phyloP scores from a whole-genome alignment of 2,329 filamentous ascomycete species.

The Lecanicillium sp. region DNA sequence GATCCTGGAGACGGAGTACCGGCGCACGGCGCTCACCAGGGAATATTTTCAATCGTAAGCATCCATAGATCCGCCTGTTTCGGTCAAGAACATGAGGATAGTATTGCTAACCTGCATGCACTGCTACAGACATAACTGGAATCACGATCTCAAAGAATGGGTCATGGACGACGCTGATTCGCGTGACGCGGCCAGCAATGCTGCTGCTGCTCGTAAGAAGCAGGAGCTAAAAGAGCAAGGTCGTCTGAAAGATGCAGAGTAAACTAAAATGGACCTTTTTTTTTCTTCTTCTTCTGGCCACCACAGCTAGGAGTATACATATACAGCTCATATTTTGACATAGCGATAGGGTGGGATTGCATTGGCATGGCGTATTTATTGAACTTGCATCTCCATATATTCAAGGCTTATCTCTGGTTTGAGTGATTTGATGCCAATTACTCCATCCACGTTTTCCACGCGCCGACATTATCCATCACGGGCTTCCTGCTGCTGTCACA shows the following conservation, averaged over 20 bases:
- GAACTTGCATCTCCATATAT: no score
- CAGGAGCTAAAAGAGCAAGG: constrained; percentile 7
- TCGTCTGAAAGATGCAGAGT: background rate
- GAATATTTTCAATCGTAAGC: constrained; percentile 59
- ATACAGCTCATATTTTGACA: no score
- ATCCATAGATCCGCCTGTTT: constrained; percentile 8
- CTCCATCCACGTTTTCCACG: constrained; percentile 22
- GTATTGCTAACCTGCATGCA: background rate
- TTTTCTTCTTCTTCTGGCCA: no score
- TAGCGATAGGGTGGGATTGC: no score
- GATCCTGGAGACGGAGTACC: constrained; percentile 61
- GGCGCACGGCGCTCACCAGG: constrained; percentile 50
- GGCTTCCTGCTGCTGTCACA: background rate
- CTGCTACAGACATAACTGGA: constrained; percentile 55
- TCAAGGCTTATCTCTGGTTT: no score
- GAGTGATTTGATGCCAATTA: no score
- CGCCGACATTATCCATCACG: background rate
- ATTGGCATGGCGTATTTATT: no score
- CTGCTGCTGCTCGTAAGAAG: constrained; percentile 8
- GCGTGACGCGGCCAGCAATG: constrained; percentile 19
- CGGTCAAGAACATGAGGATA: background rate
- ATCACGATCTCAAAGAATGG: constrained; percentile 54
- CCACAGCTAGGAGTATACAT: no score
- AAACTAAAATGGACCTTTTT: no score
- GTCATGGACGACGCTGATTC: constrained; percentile 35